These are phyloP conservation scores for Fusarium sp. DNA, from an alignment of 2,329 filamentous ascomycete species.

Conservation along the genomic window DNA sequence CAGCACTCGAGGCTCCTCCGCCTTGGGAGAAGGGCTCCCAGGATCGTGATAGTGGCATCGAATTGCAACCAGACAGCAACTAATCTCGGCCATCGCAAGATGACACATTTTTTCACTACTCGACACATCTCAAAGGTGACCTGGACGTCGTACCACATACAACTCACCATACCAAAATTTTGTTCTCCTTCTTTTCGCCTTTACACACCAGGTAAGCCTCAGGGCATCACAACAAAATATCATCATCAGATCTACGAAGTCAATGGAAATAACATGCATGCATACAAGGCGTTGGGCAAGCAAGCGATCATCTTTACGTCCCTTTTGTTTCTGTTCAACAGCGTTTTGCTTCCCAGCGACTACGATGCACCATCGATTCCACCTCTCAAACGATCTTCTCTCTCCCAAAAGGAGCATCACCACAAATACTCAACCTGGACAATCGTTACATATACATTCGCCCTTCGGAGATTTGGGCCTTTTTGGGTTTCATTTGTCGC, in stretches of 20 bases:
- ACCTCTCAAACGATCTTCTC: conserved; percentile 20
- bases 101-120: background rate
- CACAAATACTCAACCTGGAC: conserved; percentile 21
- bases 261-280: conserved; percentile 35
- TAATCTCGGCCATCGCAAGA: background rate
- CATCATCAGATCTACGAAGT: conserved; percentile 30
- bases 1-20: conserved; percentile 40
- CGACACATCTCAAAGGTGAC: conserved; percentile 6
- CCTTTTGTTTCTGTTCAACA: conserved; percentile 18
- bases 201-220: conserved; percentile 33
- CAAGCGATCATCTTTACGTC: conserved; percentile 38
- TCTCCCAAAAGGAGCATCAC: background rate
- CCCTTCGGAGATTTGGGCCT: conserved; percentile 7
- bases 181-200: conserved; percentile 11
- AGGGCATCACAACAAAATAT: conserved; percentile 25
- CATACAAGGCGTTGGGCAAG: conserved; percentile 40
- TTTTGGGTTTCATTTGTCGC: conserved; percentile 38
- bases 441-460: conserved; percentile 10
- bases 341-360: conserved; percentile 29
- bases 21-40: conserved; percentile 54
- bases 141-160: conserved; percentile 18
- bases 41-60: conserved; percentile 65
- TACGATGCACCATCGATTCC: conserved; percentile 25
- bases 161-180: conserved; percentile 20
- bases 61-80: conserved; percentile 56